These are phyloP conservation scores for Paradendryphiella salina DNA, from an alignment of 2,329 filamentous ascomycete genomes.

Conservation along the genomic window DNA sequence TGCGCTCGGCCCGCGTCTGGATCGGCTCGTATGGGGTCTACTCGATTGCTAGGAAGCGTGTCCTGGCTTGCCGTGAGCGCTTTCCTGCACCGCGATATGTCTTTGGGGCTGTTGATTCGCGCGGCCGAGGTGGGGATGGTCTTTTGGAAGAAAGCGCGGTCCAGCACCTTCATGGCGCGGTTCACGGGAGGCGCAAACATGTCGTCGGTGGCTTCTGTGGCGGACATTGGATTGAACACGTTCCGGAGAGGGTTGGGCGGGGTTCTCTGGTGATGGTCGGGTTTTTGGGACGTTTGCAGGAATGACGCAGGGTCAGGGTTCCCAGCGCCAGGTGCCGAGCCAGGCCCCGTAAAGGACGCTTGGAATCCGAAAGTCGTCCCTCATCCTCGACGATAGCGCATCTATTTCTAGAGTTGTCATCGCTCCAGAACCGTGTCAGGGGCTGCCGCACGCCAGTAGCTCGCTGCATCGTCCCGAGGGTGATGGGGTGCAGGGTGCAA, in stretches of 20 bases:
- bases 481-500: conserved; percentile 14
- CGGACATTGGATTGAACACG: conserved; percentile 33
- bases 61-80: conserved; percentile 68
- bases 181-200: conserved; percentile 82
- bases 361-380: neutral
- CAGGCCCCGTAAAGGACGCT: neutral
- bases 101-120: conserved; percentile 71
- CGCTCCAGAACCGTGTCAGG: conserved; percentile 3
- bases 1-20: conserved; percentile 62
- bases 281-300: conserved; percentile 6
- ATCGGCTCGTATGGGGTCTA: conserved; percentile 63
- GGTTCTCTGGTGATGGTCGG: conserved; percentile 2
- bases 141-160: conserved; percentile 80
- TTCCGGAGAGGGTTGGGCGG: neutral
- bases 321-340: conserved; percentile 2
- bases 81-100: conserved; percentile 73
- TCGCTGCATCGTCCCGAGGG: conserved; percentile 6
- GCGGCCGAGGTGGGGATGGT: conserved; percentile 77
- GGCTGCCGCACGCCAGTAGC: conserved; percentile 7
- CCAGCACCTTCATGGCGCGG: conserved; percentile 76
- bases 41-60: conserved; percentile 64
- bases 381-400: too few species aligned
- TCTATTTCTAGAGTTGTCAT: neutral
- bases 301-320: conserved; percentile 13
- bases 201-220: conserved; percentile 35